phyloP scores from a whole-genome alignment of 106 monocot genomes.

The Alisma plantagoaquatica region DNA sequence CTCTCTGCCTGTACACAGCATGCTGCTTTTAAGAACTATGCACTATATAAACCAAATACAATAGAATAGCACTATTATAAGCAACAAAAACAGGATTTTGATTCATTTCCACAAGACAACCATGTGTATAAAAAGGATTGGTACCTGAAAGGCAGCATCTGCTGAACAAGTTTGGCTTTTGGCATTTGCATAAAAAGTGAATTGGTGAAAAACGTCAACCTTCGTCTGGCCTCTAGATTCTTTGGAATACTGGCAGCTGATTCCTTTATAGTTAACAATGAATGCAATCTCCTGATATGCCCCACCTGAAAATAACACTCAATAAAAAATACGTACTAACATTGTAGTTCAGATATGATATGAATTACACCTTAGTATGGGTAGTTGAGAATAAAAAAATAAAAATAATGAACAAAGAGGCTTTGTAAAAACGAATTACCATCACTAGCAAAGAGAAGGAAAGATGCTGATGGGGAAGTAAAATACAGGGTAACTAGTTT shows the following conservation, averaged over 20 bases:
- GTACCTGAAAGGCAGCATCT: constrained; percentile 81
- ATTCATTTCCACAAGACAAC: too few species aligned
- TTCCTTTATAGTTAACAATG: constrained; percentile 71
- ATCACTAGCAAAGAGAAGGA: too few species aligned
- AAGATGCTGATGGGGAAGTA: too few species aligned
- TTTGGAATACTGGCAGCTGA: constrained; percentile 76
- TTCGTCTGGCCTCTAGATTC: constrained; percentile 77
- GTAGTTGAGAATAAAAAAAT: neutral
- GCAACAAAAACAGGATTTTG: neutral
- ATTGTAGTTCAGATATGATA: neutral
- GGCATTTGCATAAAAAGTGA: constrained; percentile 91
- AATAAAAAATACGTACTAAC: neutral
- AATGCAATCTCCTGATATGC: constrained; percentile 62
- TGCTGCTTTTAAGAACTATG: too few species aligned
- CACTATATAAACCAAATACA: too few species aligned
- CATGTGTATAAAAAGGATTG: neutral
- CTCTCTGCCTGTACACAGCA: too few species aligned
- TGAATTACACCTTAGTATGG: neutral
- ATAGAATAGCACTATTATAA: too few species aligned
- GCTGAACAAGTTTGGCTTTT: constrained; percentile 47
- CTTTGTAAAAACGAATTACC: too few species aligned
- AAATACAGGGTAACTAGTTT: too few species aligned
- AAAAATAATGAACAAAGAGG: too few species aligned
- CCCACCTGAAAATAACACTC: constrained; percentile 27
- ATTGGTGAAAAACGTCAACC: constrained; percentile 76